Evolutionary conservation across 306 rosid genomes (phyloP).

Genomic region (Quercus berberidifolia): DNA sequence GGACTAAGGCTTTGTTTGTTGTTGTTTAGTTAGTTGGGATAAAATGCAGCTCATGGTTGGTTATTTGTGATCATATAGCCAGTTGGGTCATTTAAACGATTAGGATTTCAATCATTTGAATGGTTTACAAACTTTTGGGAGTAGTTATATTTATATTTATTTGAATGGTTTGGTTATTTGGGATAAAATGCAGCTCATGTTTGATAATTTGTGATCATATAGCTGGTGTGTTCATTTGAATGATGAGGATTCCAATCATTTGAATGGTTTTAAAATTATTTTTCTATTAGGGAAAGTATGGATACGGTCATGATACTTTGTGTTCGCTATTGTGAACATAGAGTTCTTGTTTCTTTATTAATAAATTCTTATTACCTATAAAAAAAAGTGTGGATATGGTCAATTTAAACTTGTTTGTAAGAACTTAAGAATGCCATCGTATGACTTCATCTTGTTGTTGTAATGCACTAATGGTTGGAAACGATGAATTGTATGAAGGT

Average conservation of each 20-base stretch:
- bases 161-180: no score
- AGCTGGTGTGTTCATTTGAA: no score
- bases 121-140: no score
- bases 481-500: constrained; percentile 6
- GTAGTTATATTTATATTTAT: no score
- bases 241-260: neutral
- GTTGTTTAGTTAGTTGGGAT: no score
- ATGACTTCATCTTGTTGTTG: neutral
- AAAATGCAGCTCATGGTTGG: neutral
- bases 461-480: neutral
- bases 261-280: neutral
- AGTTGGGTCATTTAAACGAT: neutral
- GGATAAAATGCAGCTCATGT: no score
- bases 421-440: neutral
- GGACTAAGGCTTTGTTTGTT: no score
- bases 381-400: neutral
- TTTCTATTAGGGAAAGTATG: neutral
- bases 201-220: no score
- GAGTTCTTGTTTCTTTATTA: no score
- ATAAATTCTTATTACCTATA: no score
- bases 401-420: neutral
- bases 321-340: no score
- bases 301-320: neutral
- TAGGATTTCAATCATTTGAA: neutral
- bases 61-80: neutral